Base-by-base conservation (phyloP, 345 rosid genomes). In the Aethionema arabicum region DNA sequence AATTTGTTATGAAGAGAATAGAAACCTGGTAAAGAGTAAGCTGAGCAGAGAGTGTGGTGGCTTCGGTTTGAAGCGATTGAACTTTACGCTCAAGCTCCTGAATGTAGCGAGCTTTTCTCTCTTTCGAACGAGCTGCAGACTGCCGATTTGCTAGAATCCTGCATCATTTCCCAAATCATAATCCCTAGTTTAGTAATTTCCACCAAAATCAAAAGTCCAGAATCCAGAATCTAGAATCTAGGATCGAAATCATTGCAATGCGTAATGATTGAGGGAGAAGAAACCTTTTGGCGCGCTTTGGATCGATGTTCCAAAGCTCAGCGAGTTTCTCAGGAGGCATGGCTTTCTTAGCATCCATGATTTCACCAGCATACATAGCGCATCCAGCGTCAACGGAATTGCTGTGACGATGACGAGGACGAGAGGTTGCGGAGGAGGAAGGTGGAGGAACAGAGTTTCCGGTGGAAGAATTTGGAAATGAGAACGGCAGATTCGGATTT, bases 71-170 rank as follows among this genome's bases (percentile, higher is more conserved):
- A 59, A 88, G 80, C 21, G 87, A 76, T 67, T 85, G 96, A 49
- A 88, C 87, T 75, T 85, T 88, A 61, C 90, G 76, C 57, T 88
- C 98, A 30, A 91, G 91, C 59, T 91, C 96, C 5, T 77, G 72
- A 40, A 88, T 88, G 58, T 88, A 91, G 3, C 90, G 66, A 58
- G 85, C 85, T 80, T 91, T 88, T 65, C 93, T 85, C 74, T 91
- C 96, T 58, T 88, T 91, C 15, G 96, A 88, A 32, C 95, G 80
- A 8, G 96, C 95, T 36, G 98, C 96, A 11, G 96, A 89, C 74
- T 86, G 90, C 38, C 95, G 68, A 74, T 89, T 92, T 13, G 95
- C 92, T 76, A 85, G 54, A 10, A 91, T 88, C 78, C 98, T 91
- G 57, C 32, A 45, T 37, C 27, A 21, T 21, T 21, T 21, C 27